Evolutionary conservation across 2,329 filamentous ascomycete genomes (phyloP), one percentile per base, ranked within the genome.

Genomic region (Corynespora cassiicola): DNA sequence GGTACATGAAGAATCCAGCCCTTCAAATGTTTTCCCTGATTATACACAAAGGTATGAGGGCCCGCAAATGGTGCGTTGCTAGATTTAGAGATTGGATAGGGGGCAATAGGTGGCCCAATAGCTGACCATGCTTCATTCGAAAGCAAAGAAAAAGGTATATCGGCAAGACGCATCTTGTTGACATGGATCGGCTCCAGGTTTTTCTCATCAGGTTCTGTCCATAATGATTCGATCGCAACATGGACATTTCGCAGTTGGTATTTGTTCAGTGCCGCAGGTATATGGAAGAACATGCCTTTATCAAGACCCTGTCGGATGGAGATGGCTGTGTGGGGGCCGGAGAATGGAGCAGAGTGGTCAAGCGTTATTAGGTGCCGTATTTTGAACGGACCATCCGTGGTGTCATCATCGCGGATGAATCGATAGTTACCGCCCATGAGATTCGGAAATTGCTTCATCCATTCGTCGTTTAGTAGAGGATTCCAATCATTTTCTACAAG

Each of bases 321-420:
- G n/a, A 39, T 30, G 18, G 30, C 30, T 8, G 36, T 33, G 11
- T 39, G 30, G 14, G 36, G 36, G 5, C 36, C 36, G 3, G 16
- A 18, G 18, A 39, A 16, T 23, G 36, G 29, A 14, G 36, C 5
- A 4, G 7, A 8, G 4, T 8, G 15, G 7, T 15, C 21, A 26
- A 7, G 10, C 4, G 29, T 26, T n/a, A 39, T 28, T 23, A 34
- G 20, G 19, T 39, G 36, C 6, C 7, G 23, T 15, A 8, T 34
- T 2, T 23, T 39, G 36, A 39, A 34, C 11, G 36, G 36, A 5
- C 30, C 29, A 4, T 14, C 18, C n/a, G 24, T 14, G 11, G 16
- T 39, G 16, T 22, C 14, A 8, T 22, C 20, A 19, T 27, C 23
- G 5, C 10, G 16, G 24, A 39, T 12, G 12, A 23, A 23, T 8